Evolutionary conservation across 495 filamentous ascomycete genomes (phyloP), one percentile per base, ranked within the genome.

Genomic region (Penicillium steckii): DNA sequence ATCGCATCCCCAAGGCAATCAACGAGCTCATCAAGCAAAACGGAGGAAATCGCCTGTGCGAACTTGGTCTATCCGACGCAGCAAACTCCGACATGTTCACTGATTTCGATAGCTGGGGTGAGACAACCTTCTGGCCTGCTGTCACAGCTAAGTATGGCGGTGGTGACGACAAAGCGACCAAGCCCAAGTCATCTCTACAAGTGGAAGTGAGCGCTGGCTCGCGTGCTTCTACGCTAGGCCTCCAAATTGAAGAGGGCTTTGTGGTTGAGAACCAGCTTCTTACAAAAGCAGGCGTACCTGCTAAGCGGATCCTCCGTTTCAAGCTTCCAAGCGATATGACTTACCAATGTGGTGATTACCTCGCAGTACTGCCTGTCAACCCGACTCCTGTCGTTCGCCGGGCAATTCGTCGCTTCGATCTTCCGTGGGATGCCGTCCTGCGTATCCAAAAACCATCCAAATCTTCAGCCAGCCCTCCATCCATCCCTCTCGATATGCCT

Each of bases 311-410:
- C 59, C 66, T 91, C 23, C 80, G 83, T 48, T 77, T 92, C 48
- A 72, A 80, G 42, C 69, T 92, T 0, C 87, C 88, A 0, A 73
- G 69, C 5, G 86, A 80, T 26, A 81, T 85, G 74, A 74, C 75
- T 4, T 92, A 91, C 64, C 73, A 75, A 32, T 79, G 84, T 15
- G 88, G 89, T 33, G 89, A 93, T 57, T 91, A 93, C 60, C 78
- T 93, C 1, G 85, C 87, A 2, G 75, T 91, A 8, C 69, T 90
- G 2, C 88, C 89, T 0, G 70, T 88, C 13, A 91, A 91, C 59
- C 81, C 84, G 4, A 71, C 70, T 48, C 70, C 76, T 25, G 82
- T 68, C 12, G 76, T 90, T 26, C 68, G 72, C 21, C 72, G 84
- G n/a, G 76, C 71, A 7, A 71, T 83, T 51, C 67, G 67, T 22